Conservation (phyloP, 2,329 filamentous ascomycete genomes). For the Colletotrichum orchidophilum region DNA sequence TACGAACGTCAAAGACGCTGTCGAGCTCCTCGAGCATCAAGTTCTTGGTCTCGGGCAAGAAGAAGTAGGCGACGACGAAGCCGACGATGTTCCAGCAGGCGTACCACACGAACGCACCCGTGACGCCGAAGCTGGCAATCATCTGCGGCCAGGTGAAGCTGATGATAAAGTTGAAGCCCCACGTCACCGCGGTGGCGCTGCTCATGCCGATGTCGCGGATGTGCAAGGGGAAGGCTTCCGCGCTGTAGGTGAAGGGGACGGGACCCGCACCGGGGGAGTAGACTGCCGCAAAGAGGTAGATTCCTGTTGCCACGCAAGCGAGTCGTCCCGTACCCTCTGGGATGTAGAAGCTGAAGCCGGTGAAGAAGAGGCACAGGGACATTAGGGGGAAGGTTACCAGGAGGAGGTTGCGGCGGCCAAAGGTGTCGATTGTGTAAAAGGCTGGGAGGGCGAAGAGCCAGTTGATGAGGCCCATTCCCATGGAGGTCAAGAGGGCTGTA, state of each 20-base stretch:
- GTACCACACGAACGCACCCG: conserved; percentile 51
- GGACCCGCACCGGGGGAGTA: conserved; percentile 64
- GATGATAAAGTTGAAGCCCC: conserved; percentile 52
- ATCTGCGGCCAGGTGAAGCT: conserved; percentile 46
- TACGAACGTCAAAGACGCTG: conserved; percentile 44
- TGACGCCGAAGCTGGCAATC: conserved; percentile 36
- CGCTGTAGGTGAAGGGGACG: conserved; percentile 68
- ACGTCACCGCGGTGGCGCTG: conserved; percentile 48
- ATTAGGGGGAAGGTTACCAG: conserved; percentile 68
- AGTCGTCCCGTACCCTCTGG: conserved; percentile 36
- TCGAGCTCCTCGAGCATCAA: conserved; percentile 47
- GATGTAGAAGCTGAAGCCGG: conserved; percentile 61
- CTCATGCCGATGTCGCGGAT: conserved; percentile 65
- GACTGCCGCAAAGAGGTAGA: conserved; percentile 52
- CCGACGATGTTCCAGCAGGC: conserved; percentile 48
- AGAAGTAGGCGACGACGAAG: conserved; percentile 45
- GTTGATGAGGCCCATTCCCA: conserved; percentile 66
- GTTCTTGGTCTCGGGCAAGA: conserved; percentile 47
- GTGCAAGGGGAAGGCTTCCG: conserved; percentile 67
- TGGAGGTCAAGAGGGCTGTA: conserved; percentile 60
- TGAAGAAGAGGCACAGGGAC: conserved; percentile 63
- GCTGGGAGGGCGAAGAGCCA: conserved; percentile 68
- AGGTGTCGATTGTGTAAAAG: conserved; percentile 67
- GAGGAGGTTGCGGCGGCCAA: conserved; percentile 63
- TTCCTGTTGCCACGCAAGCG: conserved; percentile 46